These are phyloP conservation scores for Elaeis oleifera DNA, from an alignment of 202 grass and related monocot species.

Conservation along the genomic window DNA sequence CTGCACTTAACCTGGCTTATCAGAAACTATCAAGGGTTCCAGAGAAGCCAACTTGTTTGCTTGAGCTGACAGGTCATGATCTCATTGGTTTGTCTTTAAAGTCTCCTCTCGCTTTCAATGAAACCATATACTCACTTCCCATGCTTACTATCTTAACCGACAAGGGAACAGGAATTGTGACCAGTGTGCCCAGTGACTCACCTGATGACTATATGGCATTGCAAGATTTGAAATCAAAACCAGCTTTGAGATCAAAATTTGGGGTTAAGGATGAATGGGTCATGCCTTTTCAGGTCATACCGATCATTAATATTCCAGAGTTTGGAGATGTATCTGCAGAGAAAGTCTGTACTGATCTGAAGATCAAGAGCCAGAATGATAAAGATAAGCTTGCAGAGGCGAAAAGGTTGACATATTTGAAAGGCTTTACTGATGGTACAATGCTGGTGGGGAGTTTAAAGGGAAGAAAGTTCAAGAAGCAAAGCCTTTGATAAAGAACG, in stretches of 20 bases:
- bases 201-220: constrained; percentile 82
- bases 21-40: constrained; percentile 54
- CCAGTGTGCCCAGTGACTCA: constrained; percentile 90
- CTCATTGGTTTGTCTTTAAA: constrained; percentile 70
- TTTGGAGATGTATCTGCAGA: constrained; percentile 67
- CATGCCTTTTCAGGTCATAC: constrained; percentile 46
- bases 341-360: constrained; percentile 55
- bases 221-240: constrained; percentile 60
- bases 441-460: constrained; percentile 65
- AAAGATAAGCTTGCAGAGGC: constrained; percentile 81
- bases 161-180: constrained; percentile 86
- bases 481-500: constrained; percentile 63
- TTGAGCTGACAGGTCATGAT: constrained; percentile 59
- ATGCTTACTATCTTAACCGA: constrained; percentile 81
- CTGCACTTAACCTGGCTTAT: constrained; percentile 82
- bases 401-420: constrained; percentile 66
- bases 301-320: constrained; percentile 81
- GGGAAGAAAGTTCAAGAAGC: constrained; percentile 69
- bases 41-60: constrained; percentile 67
- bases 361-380: constrained; percentile 80
- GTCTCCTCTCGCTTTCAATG: constrained; percentile 63
- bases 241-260: constrained; percentile 58
- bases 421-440: constrained; percentile 70
- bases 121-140: constrained; percentile 68
- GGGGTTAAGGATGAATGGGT: constrained; percentile 86